Base-by-base conservation (phyloP, 345 rosid genomes). In the Arabidopsis suecica region DNA sequence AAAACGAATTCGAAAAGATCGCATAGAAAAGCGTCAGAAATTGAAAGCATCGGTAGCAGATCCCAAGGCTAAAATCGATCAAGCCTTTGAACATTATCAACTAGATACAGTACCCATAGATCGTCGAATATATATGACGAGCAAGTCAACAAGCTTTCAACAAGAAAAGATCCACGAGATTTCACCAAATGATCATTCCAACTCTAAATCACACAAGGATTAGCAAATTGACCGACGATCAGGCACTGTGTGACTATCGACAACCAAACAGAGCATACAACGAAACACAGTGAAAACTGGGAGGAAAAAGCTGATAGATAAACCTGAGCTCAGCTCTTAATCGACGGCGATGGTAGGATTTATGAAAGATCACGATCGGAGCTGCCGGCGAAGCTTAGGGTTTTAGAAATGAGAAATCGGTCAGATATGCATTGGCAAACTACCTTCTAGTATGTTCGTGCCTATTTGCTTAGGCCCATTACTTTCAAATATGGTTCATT, bases 291-390 rank as follows among this genome's bases (percentile, higher is more conserved):
- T 20, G 0, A 13, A 30, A 0, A 20, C 9, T 40, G 48, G 1
- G 48, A 51, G 10, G 44, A 58, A 5, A 5, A 34, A 13, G 32
- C 32, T 3, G 12, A 47, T 45, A 41, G 14, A 51, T 1, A n/a
- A 7, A 76, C 80, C 80, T 62, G 16, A 25, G 59, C 33, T 76
- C 28, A 62, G 79, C 12, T 69, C 64, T 37, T 0, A 10, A 11
- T 65, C 72, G 32, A 67, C 72, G 76, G 64, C 69, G 81, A 78
- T 42, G 70, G 9, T 36, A 45, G 80, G 71, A 71, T 69, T 76
- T 61, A 54, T 65, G 53, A 61, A 62, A 34, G 50, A 58, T 49
- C 68, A 58, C 68, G 73, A 71, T 65, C 76, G 37, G 61, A 71
- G 61, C 65, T 36, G 65, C 30, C 60, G 45, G n/a, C 60, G 42